Percentiles rank a stretch among this genome's conserved stretches.
These are phyloP conservation scores for Tetratostichococcus sp. DNA, from an alignment of 139 green algal genomes.

Conservation along the genomic window DNA sequence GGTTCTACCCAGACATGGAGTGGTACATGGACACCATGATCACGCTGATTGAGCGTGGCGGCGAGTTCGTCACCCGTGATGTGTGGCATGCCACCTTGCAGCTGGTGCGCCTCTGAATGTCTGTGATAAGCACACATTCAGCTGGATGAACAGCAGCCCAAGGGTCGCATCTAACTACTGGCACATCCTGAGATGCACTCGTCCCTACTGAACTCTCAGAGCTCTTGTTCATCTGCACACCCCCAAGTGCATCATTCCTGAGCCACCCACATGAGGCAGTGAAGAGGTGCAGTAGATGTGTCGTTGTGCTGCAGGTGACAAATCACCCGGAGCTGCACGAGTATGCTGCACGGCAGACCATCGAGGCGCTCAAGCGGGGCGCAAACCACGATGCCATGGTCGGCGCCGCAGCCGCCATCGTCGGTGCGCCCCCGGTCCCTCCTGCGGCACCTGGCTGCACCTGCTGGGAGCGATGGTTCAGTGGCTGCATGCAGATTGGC, in stretches of 20 bases:
- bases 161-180: no score
- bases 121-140: no score
- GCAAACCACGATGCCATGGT: slow-evolving; percentile 71
- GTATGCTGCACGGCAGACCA: slow-evolving; percentile 65
- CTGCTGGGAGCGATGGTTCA: no score
- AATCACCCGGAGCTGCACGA: slow-evolving; percentile 84
- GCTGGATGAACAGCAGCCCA: no score
- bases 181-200: no score
- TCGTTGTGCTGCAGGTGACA: slow-evolving; percentile 74
- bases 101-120: slow-evolving; percentile 39
- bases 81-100: slow-evolving; percentile 91
- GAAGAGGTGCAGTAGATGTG: no score
- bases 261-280: no score
- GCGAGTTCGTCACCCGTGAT: slow-evolving; percentile 90
- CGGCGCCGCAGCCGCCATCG: slow-evolving; percentile 35
- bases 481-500: no score
- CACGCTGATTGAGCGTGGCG: slow-evolving; percentile 84
- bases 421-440: not conserved
- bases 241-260: no score
- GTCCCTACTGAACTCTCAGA: no score
- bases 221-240: not conserved
- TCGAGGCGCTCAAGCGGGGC: slow-evolving; percentile 61
- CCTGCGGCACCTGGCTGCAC: no score
- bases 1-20: slow-evolving; percentile 46
- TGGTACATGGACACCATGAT: slow-evolving; percentile 93